Evolutionary conservation across 139 green algal genomes (phyloP).

Genomic region (Coccomyxa sp.): DNA sequence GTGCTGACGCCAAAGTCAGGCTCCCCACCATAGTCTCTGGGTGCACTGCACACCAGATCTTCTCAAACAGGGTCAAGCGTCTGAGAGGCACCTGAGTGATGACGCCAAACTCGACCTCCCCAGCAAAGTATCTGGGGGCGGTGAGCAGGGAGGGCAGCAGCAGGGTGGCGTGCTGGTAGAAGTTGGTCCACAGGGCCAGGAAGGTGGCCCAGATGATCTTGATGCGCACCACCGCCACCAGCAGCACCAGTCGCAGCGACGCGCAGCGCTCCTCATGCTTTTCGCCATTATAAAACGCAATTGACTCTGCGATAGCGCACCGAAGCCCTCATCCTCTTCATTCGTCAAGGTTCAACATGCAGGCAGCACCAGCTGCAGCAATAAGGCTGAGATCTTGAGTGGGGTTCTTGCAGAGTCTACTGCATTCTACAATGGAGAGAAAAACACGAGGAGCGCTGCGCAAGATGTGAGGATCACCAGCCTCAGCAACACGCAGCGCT

Average conservation of each 20-base stretch:
- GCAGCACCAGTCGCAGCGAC: conserved; percentile 6
- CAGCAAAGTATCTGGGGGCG: conserved; percentile 66
- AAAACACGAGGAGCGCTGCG: too few species aligned
- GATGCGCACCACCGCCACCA: conserved; percentile 24
- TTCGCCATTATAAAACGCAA: conserved; percentile 89
- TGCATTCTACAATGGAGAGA: too few species aligned
- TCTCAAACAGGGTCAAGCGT: too few species aligned
- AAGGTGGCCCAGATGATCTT: conserved; percentile 37
- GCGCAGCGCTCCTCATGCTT: conserved; percentile 36
- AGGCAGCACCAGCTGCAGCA: too few species aligned
- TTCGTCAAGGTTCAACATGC: too few species aligned
- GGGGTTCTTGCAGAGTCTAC: too few species aligned
- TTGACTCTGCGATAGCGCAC: conserved; percentile 60
- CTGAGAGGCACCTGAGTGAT: conserved; percentile 55
- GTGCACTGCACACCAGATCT: too few species aligned
- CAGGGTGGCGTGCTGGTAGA: conserved; percentile 72
- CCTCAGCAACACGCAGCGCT: too few species aligned
- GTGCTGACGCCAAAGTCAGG: too few species aligned
- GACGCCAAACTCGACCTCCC: conserved; percentile 74
- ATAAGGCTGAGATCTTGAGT: too few species aligned
- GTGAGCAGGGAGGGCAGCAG: conserved; percentile 74
- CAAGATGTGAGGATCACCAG: too few species aligned
- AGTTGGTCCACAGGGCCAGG: conserved; percentile 66
- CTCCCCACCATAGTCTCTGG: too few species aligned
- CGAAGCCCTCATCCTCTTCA: neutral